Evolutionary conservation across 495 filamentous ascomycete genomes (phyloP).

Genomic region (Neurospora sp.): DNA sequence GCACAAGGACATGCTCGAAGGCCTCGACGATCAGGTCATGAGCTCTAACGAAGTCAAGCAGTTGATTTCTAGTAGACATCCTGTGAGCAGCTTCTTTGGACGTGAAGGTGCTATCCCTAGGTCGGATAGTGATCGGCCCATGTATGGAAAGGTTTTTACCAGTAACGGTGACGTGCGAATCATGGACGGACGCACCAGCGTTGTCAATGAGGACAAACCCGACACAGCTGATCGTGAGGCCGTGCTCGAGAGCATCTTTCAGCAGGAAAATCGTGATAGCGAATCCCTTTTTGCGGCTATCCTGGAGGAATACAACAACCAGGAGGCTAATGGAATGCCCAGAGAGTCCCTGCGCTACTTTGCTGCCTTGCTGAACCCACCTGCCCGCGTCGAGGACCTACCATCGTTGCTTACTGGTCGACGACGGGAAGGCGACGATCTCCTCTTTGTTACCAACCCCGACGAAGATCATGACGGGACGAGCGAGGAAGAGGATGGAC

Average conservation of each 20-base stretch:
- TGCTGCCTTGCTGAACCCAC: slow-evolving; percentile 31
- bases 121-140: slow-evolving; percentile 44
- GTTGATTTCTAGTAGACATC: slow-evolving; percentile 64
- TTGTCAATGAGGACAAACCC: slow-evolving; percentile 29
- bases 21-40: slow-evolving; percentile 69
- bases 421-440: slow-evolving; percentile 22
- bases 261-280: slow-evolving; percentile 13
- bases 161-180: slow-evolving; percentile 53
- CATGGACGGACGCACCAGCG: slow-evolving; percentile 34
- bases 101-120: slow-evolving; percentile 50
- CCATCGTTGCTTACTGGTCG: slow-evolving; percentile 23
- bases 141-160: slow-evolving; percentile 54
- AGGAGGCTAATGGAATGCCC: not conserved
- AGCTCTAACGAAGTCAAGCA: slow-evolving; percentile 61
- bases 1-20: slow-evolving; percentile 71
- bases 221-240: slow-evolving; percentile 33
- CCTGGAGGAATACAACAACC: slow-evolving; percentile 2
- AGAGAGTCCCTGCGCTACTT: slow-evolving; percentile 24
- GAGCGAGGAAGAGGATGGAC: not conserved
- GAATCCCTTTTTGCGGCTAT: slow-evolving; percentile 25
- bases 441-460: slow-evolving; percentile 17
- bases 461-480: slow-evolving; percentile 7
- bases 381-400: slow-evolving; percentile 27
- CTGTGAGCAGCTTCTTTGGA: slow-evolving; percentile 64
- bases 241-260: slow-evolving; percentile 31